These are phyloP conservation scores for Prunus campanulata DNA, from an alignment of 306 rosid genomes.

Conservation along the genomic window DNA sequence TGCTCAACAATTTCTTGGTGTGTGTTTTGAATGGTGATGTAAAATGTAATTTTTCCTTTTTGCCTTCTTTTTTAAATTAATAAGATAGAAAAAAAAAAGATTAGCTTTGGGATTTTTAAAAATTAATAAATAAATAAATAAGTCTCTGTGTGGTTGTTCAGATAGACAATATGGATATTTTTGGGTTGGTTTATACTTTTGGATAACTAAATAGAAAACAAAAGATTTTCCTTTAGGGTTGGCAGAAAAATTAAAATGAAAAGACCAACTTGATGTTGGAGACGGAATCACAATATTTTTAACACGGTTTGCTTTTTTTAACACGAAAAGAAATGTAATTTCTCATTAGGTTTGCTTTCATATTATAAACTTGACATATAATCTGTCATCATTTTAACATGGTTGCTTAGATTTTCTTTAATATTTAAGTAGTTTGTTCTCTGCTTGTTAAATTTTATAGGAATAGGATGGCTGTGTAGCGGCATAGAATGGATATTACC, in stretches of 20 bases:
- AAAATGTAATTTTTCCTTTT: neutral
- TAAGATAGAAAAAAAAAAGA: too few species aligned
- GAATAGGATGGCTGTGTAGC: neutral
- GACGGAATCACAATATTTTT: too few species aligned
- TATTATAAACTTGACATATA: neutral
- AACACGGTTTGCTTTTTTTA: too few species aligned
- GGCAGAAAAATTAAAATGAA: neutral
- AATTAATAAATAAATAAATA: neutral
- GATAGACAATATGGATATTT: neutral
- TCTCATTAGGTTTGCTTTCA: slow-evolving; percentile 13
- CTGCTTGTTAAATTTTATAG: neutral
- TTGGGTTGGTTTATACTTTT: neutral
- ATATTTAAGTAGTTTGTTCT: neutral
- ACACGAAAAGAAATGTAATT: slow-evolving; percentile 52
- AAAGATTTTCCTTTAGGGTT: slow-evolving; percentile 5
- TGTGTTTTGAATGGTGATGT: neutral
- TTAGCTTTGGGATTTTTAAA: neutral
- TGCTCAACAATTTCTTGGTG: neutral
- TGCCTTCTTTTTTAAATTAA: neutral
- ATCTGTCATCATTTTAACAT: neutral
- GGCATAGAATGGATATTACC: too few species aligned
- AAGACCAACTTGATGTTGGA: too few species aligned
- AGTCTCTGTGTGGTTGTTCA: neutral
- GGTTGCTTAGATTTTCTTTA: neutral
- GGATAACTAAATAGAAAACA: neutral